Evolutionary conservation across 208 protist genomes (phyloP).

Genomic region (Acanthamoeba castellanii): DNA sequence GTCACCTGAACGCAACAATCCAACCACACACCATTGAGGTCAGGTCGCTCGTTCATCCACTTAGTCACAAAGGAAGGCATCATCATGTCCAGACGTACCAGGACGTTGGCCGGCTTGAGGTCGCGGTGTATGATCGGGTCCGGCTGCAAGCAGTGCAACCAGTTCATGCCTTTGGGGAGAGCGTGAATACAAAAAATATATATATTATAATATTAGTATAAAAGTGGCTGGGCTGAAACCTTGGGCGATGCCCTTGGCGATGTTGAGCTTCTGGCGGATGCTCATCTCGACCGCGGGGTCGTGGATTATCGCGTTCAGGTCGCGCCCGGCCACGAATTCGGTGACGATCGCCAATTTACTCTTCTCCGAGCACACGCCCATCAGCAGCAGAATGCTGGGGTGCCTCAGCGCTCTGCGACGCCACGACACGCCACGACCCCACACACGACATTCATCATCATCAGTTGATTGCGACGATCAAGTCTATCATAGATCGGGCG

Average conservation of each 20-base stretch:
- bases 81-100: not conserved
- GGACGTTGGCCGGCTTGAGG: constrained; percentile 65
- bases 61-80: too few species aligned
- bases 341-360: not conserved
- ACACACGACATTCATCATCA: too few species aligned
- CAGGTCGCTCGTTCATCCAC: too few species aligned
- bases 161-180: constrained; percentile 13
- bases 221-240: not conserved
- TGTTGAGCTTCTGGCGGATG: not conserved
- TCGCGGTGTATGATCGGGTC: constrained; percentile 53
- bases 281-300: not conserved
- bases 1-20: not conserved
- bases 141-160: constrained; percentile 37
- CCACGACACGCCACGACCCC: not conserved
- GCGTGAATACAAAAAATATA: too few species aligned
- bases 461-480: not conserved
- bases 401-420: not conserved
- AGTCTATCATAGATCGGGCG: not conserved
- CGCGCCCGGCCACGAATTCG: not conserved
- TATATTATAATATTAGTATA: too few species aligned
- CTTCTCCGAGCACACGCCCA: constrained; percentile 52
- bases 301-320: not conserved
- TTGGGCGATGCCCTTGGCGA: constrained; percentile 43
- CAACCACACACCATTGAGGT: not conserved
- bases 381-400: constrained; percentile 38